Conservation (phyloP, 148 eudicot species). For the Camellia sinensis region DNA sequence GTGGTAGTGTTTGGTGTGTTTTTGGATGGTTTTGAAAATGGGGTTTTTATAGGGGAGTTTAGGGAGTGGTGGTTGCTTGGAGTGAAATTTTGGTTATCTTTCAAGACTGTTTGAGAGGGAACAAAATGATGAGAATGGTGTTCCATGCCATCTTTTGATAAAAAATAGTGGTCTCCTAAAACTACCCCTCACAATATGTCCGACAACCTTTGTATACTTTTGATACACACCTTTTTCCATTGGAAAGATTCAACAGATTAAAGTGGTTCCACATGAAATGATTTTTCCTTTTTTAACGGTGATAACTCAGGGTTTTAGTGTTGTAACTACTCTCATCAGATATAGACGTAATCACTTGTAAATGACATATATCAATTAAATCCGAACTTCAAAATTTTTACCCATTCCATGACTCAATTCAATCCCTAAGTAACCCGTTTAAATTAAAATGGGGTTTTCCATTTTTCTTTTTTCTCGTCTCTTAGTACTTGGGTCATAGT, state of each 20-base stretch:
- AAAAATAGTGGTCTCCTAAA: slow-evolving; percentile 4
- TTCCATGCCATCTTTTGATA: not conserved
- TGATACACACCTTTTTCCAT: not conserved
- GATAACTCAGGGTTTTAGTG: no score
- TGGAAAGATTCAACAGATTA: not conserved
- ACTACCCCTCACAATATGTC: not conserved
- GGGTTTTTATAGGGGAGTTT: slow-evolving; percentile 31
- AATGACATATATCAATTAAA: no score
- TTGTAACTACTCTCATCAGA: no score
- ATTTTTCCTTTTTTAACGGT: not conserved
- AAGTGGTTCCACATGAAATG: not conserved
- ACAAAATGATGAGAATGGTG: slow-evolving; percentile 39
- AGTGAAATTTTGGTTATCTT: slow-evolving; percentile 46
- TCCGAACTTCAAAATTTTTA: no score
- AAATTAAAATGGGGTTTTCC: no score
- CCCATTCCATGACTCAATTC: no score
- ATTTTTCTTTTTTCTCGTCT: no score
- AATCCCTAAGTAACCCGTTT: no score
- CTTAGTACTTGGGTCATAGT: no score
- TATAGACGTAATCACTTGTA: no score
- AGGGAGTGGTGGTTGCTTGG: slow-evolving; percentile 58
- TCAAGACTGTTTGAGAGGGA: slow-evolving; percentile 23
- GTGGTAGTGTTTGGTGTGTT: not conserved
- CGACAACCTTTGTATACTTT: not conserved
- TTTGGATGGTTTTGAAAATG: not conserved